A percentile compares a stretch with the other conserved stretches of the same genome.
phyloP scores from a whole-genome alignment of 148 eudicot genomes.

The Hydrangea macrophylla region DNA sequence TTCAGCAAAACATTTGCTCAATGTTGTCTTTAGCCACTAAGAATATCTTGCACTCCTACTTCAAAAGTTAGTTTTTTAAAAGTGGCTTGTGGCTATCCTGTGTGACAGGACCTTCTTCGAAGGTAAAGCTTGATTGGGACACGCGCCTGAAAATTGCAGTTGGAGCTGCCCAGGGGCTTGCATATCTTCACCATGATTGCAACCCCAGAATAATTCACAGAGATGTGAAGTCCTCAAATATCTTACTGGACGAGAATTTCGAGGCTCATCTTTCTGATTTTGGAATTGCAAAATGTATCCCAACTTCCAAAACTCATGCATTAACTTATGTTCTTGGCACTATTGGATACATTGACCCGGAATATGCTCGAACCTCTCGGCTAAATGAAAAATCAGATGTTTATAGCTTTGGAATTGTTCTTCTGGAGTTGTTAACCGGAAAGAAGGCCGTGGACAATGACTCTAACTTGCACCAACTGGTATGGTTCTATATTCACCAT shows the following conservation, averaged over 20 bases:
- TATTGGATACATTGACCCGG: constrained; percentile 75
- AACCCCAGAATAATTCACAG: constrained; percentile 63
- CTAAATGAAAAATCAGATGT: constrained; percentile 70
- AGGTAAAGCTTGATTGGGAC: constrained; percentile 79
- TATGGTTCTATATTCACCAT: constrained; percentile 12
- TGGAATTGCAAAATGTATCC: constrained; percentile 62
- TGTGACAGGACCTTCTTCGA: constrained; percentile 42
- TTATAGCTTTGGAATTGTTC: constrained; percentile 70
- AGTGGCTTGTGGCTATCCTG: background rate
- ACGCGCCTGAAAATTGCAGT: constrained; percentile 58
- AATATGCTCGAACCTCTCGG: constrained; percentile 68
- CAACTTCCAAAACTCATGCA: constrained; percentile 56
- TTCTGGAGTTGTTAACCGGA: constrained; percentile 65
- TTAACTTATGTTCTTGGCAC: constrained; percentile 68
- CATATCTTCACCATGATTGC: constrained; percentile 80
- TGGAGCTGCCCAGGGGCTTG: constrained; percentile 76
- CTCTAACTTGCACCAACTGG: constrained; percentile 70
- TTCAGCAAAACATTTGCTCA: background rate
- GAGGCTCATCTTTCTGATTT: constrained; percentile 71
- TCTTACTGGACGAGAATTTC: constrained; percentile 60
- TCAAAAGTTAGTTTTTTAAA: too few species aligned
- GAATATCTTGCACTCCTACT: too few species aligned
- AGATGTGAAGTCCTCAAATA: constrained; percentile 74
- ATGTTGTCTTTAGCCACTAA: background rate
- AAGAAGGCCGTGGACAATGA: constrained; percentile 67